Evolutionary conservation across 2,329 filamentous ascomycete species (phyloP).

Genomic region (Penicillium sclerotigenum): DNA sequence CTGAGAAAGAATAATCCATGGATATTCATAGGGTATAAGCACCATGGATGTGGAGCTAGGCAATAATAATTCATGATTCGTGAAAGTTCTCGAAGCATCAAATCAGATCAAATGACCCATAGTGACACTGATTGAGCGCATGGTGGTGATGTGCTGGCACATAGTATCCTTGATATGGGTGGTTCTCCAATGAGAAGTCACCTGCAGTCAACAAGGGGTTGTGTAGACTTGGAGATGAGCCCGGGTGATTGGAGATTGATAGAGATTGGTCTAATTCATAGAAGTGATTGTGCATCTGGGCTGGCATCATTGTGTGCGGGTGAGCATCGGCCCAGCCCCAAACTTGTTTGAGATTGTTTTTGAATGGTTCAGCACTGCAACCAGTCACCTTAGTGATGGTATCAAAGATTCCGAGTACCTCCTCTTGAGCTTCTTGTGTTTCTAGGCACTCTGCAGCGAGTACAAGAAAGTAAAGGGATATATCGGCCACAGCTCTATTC

Average conservation of each 20-base stretch:
- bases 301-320: conserved; percentile 28
- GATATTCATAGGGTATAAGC: background rate
- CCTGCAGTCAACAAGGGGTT: conserved; percentile 70
- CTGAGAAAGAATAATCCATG: background rate
- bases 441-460: conserved; percentile 73
- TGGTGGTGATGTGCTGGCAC: conserved; percentile 60
- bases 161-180: conserved; percentile 79
- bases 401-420: conserved; percentile 73
- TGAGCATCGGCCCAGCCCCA: conserved; percentile 67
- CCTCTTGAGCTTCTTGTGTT: conserved; percentile 69
- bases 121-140: conserved; percentile 29
- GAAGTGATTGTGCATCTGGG: conserved; percentile 19
- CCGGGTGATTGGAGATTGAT: conserved; percentile 30
- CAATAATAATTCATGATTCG: background rate
- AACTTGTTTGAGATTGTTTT: conserved; percentile 66
- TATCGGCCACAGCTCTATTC: conserved; percentile 65
- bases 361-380: conserved; percentile 72
- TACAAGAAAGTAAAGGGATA: conserved; percentile 74
- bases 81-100: background rate
- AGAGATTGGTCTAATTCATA: conserved; percentile 23
- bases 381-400: conserved; percentile 73
- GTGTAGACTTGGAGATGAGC: conserved; percentile 49
- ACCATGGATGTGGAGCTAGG: background rate
- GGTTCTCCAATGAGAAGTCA: conserved; percentile 73
- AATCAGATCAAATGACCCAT: conserved; percentile 13